Evolutionary conservation across 306 rosid genomes (phyloP).

Genomic region (Lathyrus oleraceus): DNA sequence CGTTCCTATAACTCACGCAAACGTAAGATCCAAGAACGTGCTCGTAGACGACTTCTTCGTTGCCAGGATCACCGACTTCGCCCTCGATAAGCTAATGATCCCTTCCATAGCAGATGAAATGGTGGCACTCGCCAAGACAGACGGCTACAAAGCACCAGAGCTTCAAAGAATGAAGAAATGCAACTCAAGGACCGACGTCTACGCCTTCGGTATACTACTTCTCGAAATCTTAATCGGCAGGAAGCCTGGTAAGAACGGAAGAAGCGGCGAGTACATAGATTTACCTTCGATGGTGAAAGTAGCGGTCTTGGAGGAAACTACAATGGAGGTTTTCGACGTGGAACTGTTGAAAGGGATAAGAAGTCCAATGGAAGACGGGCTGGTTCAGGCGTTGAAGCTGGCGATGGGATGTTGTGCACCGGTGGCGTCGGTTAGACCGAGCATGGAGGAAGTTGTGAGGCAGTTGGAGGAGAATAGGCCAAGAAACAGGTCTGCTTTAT

Average conservation of each 20-base stretch:
- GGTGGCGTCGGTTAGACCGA: conserved; percentile 86
- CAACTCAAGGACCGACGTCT: conserved; percentile 84
- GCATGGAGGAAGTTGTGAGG: conserved; percentile 96
- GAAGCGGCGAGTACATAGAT: conserved; percentile 67
- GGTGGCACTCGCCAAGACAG: conserved; percentile 72
- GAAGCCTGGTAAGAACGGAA: conserved; percentile 83
- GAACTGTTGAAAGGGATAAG: conserved; percentile 86
- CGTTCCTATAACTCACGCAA: conserved; percentile 84
- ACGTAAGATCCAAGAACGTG: conserved; percentile 82
- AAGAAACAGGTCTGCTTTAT: conserved; percentile 93
- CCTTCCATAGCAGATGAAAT: conserved; percentile 85
- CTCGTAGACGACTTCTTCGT: conserved; percentile 82
- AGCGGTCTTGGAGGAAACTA: conserved; percentile 92
- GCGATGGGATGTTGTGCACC: conserved; percentile 99
- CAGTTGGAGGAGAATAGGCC: conserved; percentile 99
- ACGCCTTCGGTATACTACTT: conserved; percentile 82
- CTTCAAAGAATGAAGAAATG: conserved; percentile 95
- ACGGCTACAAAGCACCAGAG: conserved; percentile 93
- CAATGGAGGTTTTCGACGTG: conserved; percentile 92
- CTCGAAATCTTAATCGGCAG: conserved; percentile 87
- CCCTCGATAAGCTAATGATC: conserved; percentile 87
- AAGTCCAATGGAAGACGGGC: conserved; percentile 95
- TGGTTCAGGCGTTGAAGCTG: conserved; percentile 86
- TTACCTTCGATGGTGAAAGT: conserved; percentile 93
- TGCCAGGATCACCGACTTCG: conserved; percentile 75